These are phyloP conservation scores for Neurospora sp. DNA, from an alignment of 2,329 filamentous ascomycete genomes.

Conservation along the genomic window DNA sequence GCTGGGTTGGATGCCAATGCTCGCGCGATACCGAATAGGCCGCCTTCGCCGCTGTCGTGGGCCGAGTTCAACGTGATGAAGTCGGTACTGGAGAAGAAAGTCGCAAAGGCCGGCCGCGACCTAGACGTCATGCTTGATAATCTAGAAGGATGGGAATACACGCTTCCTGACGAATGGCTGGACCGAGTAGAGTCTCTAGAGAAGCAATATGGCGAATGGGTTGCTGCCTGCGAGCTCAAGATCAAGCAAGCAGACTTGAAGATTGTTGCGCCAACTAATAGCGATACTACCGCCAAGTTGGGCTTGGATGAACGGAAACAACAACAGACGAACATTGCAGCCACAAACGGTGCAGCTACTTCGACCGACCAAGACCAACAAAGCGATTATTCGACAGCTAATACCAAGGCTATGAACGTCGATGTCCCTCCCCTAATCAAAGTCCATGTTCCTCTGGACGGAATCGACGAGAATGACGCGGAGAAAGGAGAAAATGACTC, in stretches of 20 bases:
- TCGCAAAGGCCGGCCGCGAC: constrained; percentile 58
- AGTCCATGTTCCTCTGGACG: constrained; percentile 9
- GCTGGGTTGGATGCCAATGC: constrained; percentile 26
- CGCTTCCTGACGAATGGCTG: constrained; percentile 78
- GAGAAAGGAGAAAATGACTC: constrained; percentile 1
- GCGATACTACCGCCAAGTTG: background rate
- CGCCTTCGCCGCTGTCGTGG: constrained; percentile 25
- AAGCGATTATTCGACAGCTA: background rate
- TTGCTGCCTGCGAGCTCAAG: constrained; percentile 63
- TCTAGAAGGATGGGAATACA: constrained; percentile 75
- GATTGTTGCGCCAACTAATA: background rate
- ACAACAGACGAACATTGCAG: background rate
- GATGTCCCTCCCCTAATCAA: constrained; percentile 11
- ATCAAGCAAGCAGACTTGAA: constrained; percentile 57
- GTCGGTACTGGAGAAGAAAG: constrained; percentile 54
- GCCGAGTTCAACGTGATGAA: constrained; percentile 50
- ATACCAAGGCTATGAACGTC: background rate
- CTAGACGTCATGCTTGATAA: constrained; percentile 82
- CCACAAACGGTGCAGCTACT: background rate
- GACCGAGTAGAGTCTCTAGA: constrained; percentile 78
- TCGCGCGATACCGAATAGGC: constrained; percentile 3
- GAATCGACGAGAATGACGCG: constrained; percentile 4
- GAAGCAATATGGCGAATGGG: constrained; percentile 69
- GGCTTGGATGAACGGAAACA: background rate
- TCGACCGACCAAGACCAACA: background rate